Conservation (phyloP, 2,329 filamentous ascomycete genomes). For the Xylariaceae sp. region DNA sequence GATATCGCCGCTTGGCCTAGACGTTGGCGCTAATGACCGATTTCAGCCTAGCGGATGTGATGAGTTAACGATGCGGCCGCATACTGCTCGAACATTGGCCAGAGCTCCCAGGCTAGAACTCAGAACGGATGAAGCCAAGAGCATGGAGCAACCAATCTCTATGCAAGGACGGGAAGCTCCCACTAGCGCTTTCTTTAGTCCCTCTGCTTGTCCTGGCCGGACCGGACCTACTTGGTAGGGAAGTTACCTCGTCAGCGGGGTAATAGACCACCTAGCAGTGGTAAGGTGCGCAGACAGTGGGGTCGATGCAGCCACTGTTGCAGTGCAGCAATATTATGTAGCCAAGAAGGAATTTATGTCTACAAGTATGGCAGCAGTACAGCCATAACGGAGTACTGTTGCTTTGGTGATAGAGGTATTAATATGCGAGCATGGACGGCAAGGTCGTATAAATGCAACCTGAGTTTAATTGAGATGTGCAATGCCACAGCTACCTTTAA, state of each 20-base stretch:
- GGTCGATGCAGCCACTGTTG: conserved; percentile 17
- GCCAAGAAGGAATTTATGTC: conserved; percentile 25
- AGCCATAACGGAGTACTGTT: too few species aligned
- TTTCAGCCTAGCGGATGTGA: conserved; percentile 27
- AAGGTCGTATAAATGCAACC: not conserved
- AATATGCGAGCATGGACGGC: not conserved
- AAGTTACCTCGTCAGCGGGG: conserved; percentile 8
- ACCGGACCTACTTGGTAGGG: conserved; percentile 4
- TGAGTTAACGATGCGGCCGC: conserved; percentile 17
- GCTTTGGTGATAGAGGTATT: too few species aligned
- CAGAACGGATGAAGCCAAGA: conserved; percentile 19
- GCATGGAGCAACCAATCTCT: conserved; percentile 25
- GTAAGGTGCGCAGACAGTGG: too few species aligned
- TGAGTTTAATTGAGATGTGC: too few species aligned
- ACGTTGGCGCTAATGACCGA: conserved; percentile 25
- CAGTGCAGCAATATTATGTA: conserved; percentile 26
- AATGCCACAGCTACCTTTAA: too few species aligned
- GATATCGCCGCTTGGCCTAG: conserved; percentile 22
- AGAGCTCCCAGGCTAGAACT: conserved; percentile 21
- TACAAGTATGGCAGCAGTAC: too few species aligned
- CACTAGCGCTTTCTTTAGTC: conserved; percentile 23
- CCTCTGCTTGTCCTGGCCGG: conserved; percentile 2
- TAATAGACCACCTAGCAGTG: too few species aligned
- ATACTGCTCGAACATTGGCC: conserved; percentile 22
- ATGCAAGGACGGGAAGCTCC: conserved; percentile 27